Evolutionary conservation across 2,329 filamentous ascomycete species (phyloP), one percentile per base, ranked within the genome.

Genomic region (Penicillium sp.): DNA sequence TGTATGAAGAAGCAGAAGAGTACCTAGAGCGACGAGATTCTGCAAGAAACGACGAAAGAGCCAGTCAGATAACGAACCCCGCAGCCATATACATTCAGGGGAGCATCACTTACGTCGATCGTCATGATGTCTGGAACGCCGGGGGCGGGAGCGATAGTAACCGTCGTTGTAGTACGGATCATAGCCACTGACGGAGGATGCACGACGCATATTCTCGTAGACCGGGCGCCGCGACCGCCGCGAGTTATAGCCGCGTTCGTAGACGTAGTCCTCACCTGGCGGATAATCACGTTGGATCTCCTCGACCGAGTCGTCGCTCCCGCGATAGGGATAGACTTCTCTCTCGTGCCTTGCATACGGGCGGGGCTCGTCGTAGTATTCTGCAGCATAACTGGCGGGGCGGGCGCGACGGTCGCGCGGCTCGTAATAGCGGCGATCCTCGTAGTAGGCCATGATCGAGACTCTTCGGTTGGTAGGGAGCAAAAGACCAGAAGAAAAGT

Each of bases 241-340:
- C 9, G 47, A 39, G 16, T 31, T 34, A 31, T 51, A 54, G 11
- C 39, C 32, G n/a, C 53, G 53, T 30, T 56, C 63, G 39, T 65
- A 62, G 37, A 50, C 58, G 41, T 65, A 63, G 25, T 76, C 81
- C 4, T 59, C 56, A 25, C 83, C 84, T 5, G 87, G 86, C 20
- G 87, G 87, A 57, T 94, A 94, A 54, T 94, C 86, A 52, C 88
- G 82, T 50, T 81, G 80, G 45, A 94, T 81, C 68, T 94, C 87
- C 68, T 95, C 90, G 59, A 94, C 20, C 2, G 83, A 83, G 17
- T 84, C 70, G 31, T 83, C 82, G 64, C 84, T 89, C 57, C 88
- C 84, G 61, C 90, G 83, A 15, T 37, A 46, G 36, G 51, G 56
- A 43, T 56, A 54, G 37, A 57, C 29, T 4, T 51, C 47, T 23